Evolutionary conservation across 768 basidiomycete species (phyloP).

Genomic region (Amanita pseudoporphyria): DNA sequence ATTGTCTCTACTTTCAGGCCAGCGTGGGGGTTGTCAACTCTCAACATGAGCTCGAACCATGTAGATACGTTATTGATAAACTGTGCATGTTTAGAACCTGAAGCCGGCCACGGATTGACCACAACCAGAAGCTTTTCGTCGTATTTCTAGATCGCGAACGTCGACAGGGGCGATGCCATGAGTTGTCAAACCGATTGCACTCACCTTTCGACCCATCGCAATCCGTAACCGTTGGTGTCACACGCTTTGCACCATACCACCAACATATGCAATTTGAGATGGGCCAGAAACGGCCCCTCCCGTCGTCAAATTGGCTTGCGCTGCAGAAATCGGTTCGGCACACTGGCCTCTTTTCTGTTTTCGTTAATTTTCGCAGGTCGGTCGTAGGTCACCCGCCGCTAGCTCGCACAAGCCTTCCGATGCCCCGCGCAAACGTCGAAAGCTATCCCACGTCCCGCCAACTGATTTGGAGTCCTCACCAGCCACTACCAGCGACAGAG

Average conservation of each 20-base stretch:
- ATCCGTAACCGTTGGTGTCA: not conserved
- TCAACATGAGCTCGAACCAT: constrained; percentile 7
- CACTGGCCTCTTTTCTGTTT: not conserved
- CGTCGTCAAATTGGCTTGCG: constrained; percentile 54
- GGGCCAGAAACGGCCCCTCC: not conserved
- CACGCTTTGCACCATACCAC: not conserved
- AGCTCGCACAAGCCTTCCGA: not conserved
- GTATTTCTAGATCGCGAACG: not conserved
- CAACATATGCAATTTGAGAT: not conserved
- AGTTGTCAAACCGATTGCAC: not conserved
- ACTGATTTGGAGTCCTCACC: not conserved
- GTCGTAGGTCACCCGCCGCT: constrained; percentile 9
- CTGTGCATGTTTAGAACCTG: not conserved
- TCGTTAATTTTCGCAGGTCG: not conserved
- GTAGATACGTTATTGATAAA: constrained; percentile 2
- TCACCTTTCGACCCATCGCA: not conserved
- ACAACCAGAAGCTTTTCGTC: constrained; percentile 6
- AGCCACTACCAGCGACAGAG: not conserved
- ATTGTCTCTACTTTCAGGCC: not conserved
- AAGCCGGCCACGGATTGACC: constrained; percentile 5
- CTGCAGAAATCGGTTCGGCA: constrained; percentile 32
- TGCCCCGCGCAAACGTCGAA: constrained; percentile 13
- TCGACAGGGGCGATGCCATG: not conserved
- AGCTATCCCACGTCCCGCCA: constrained; percentile 4
- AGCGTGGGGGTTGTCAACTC: not conserved